These are phyloP conservation scores for Rubia yunnanensis DNA, from an alignment of 257 asterid species.

Conservation along the genomic window DNA sequence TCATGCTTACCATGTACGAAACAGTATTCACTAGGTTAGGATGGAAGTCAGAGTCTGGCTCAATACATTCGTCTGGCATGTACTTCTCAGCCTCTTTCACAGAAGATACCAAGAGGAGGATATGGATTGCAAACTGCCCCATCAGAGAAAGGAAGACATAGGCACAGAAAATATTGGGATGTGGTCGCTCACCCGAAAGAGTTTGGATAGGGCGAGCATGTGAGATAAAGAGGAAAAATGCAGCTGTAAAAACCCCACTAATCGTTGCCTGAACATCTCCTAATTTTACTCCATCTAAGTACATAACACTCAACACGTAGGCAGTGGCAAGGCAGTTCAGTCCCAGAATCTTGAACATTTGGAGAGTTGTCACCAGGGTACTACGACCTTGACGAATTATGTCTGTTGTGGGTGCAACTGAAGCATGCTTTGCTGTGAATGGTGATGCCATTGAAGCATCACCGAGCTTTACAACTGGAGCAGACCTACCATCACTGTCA, in stretches of 20 bases:
- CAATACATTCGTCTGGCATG: constrained; percentile 97
- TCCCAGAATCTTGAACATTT: constrained; percentile 97
- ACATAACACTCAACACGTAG: constrained; percentile 89
- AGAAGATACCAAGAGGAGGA: constrained; percentile 67
- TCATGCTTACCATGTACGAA: constrained; percentile 94
- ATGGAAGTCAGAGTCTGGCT: constrained; percentile 84
- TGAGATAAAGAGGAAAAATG: constrained; percentile 85
- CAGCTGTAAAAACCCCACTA: constrained; percentile 95
- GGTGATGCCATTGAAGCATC: constrained; percentile 99
- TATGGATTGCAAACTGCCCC: constrained; percentile 81
- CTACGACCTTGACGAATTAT: constrained; percentile 97
- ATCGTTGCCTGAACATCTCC: constrained; percentile 97
- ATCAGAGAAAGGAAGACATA: constrained; percentile 87
- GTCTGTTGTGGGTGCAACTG: constrained; percentile 87
- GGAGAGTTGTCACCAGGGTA: constrained; percentile 93
- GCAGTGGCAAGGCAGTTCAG: constrained; percentile 98
- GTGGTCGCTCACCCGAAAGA: constrained; percentile 91
- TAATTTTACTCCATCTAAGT: constrained; percentile 88
- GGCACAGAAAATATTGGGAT: constrained; percentile 86
- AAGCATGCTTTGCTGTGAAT: constrained; percentile 94
- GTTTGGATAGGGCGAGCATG: constrained; percentile 87
- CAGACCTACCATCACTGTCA: constrained; percentile 78
- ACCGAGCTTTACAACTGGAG: constrained; percentile 91
- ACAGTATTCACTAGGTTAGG: constrained; percentile 96
- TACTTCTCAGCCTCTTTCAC: constrained; percentile 86